phyloP scores from a whole-genome alignment of 2,329 filamentous ascomycete genomes.

The Lomentospora prolificans region DNA sequence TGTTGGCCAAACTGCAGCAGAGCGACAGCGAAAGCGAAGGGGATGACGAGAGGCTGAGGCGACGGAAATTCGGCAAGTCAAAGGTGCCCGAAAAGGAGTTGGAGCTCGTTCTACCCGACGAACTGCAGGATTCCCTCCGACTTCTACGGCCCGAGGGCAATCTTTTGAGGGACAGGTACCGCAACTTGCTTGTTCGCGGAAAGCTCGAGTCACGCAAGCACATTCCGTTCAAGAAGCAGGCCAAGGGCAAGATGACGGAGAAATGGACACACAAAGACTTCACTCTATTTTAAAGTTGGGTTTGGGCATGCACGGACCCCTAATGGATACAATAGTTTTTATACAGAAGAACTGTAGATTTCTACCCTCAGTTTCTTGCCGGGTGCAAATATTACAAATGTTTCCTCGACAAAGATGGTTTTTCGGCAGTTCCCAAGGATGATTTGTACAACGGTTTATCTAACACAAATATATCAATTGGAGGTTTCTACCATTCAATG shows the following conservation, averaged over 20 bases:
- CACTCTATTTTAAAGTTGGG: conserved; percentile 15
- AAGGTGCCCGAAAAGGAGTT: conserved; percentile 69
- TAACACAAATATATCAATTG: too few species aligned
- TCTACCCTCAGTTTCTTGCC: too few species aligned
- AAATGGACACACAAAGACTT: conserved; percentile 99
- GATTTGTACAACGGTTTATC: too few species aligned
- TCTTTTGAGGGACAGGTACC: conserved; percentile 80
- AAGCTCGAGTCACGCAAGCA: conserved; percentile 78
- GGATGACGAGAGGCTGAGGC: conserved; percentile 55
- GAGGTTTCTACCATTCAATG: too few species aligned
- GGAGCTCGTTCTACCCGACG: conserved; percentile 71
- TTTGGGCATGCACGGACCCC: background rate
- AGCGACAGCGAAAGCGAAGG: conserved; percentile 44
- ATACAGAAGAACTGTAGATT: too few species aligned
- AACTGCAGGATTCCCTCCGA: conserved; percentile 73
- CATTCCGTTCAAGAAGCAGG: conserved; percentile 72
- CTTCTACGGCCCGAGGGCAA: conserved; percentile 93
- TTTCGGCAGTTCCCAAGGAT: too few species aligned
- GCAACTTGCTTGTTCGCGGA: conserved; percentile 78
- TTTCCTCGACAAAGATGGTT: too few species aligned
- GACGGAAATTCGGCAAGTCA: conserved; percentile 63
- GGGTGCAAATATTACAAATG: too few species aligned
- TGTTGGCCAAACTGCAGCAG: conserved; percentile 29
- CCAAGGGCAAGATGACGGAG: conserved; percentile 73
- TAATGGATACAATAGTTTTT: too few species aligned